Base-by-base conservation (phyloP, 2,329 filamentous ascomycete species). In the Calcarisporium arbuscula region DNA sequence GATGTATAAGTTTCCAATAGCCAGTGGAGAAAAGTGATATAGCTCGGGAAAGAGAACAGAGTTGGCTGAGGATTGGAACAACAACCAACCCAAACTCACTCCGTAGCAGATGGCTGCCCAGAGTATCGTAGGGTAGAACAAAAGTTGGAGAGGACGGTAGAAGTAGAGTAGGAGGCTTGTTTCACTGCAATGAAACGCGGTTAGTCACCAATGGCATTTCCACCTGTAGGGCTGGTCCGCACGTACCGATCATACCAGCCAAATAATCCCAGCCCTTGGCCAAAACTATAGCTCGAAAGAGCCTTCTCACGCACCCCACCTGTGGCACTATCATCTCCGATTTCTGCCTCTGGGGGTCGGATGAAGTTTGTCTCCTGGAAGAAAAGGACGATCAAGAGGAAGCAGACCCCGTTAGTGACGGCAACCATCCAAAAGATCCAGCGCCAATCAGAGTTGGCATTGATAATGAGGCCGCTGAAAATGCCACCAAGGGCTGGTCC, bases 381-480 rank as follows among this genome's bases (percentile, higher is more conserved):
- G 31, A 16, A 26, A 12, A 33, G 28, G 4, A 26, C 16, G 5
- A 33, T 5, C 7, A 14, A 26, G 15, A 33, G 12, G 17, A 33
- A 27, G 22, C 31, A 33, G 15, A 26, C 12, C 12, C 31, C 31
- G 3, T 16, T 33, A 16, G 28, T 8, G 9, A 33, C 28, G 14
- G 31, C 16, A 18, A 15, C 26, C 31, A 33, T 33, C 31, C 31
- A 33, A 11, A 33, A 33, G 10, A 33, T 26, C 31, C 31, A 33
- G 8, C 31, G 31, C 31, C 31, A 33, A 11, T 33, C 22, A 17
- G 16, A 16, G 21, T n/a, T 33, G 15, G 21, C 20, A 19, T 33
- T 25, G 8, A 27, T 7, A n/a, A 33, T 23, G 11, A 33, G 22
- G 16, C 31, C 31, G 10, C 21, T 23, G 28, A 33, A 26, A n/a